Conservation (phyloP, 2,329 filamentous ascomycete species). For the Aureobasidium sp. region DNA sequence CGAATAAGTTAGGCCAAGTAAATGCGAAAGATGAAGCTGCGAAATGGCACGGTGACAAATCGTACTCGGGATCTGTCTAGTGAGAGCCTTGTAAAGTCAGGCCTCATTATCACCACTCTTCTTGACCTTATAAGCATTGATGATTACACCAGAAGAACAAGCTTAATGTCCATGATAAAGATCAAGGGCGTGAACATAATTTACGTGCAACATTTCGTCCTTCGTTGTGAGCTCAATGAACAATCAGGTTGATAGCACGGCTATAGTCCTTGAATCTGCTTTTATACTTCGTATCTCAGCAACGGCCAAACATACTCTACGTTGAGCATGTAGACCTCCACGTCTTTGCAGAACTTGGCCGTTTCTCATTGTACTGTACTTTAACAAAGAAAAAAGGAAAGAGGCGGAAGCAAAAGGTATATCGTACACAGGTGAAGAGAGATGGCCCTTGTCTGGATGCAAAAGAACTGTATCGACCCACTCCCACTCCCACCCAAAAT, state of each 20-base stretch:
- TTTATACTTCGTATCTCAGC: too few species aligned
- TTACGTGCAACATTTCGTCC: neutral
- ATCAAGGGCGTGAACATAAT: too few species aligned
- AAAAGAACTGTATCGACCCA: neutral
- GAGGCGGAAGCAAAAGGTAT: neutral
- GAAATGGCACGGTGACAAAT: neutral
- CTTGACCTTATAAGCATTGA: too few species aligned
- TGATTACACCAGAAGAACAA: too few species aligned
- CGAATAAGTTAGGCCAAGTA: neutral
- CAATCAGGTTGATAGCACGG: too few species aligned
- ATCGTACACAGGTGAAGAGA: neutral
- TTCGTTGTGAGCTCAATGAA: neutral
- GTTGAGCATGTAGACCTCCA: neutral
- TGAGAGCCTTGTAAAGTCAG: neutral
- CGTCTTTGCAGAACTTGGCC: neutral
- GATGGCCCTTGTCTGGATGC: neutral
- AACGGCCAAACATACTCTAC: too few species aligned
- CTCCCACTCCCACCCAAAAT: neutral
- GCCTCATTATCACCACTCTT: too few species aligned
- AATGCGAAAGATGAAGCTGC: neutral
- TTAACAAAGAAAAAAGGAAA: neutral
- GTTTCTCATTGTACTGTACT: neutral
- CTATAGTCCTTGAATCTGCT: too few species aligned
- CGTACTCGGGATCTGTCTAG: neutral
- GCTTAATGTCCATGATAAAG: too few species aligned